These are phyloP conservation scores for Pseudonitzschia multistriata DNA, from an alignment of 108 stramenopile species.

Conservation along the genomic window DNA sequence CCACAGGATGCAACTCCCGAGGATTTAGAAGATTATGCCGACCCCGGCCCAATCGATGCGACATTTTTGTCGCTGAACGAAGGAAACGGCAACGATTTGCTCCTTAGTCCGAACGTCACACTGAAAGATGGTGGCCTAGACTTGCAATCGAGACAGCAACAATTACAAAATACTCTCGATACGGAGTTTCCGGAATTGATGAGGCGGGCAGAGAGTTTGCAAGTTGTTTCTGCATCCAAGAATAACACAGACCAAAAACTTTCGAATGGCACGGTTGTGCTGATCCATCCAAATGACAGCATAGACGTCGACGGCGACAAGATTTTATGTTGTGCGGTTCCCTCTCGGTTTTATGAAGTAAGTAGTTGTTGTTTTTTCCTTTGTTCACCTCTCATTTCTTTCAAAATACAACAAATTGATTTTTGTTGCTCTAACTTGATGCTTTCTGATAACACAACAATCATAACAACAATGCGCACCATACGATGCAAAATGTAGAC, in stretches of 20 bases:
- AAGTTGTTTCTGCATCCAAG: slow-evolving; percentile 9
- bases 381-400: not conserved
- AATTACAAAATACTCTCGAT: slow-evolving; percentile 8
- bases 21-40: slow-evolving; percentile 23
- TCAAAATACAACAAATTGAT: not conserved
- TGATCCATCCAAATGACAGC: slow-evolving; percentile 16
- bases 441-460: not conserved
- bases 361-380: not conserved
- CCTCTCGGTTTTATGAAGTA: slow-evolving; percentile 57
- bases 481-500: slow-evolving; percentile 27
- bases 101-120: slow-evolving; percentile 56
- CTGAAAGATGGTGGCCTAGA: slow-evolving; percentile 30
- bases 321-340: slow-evolving; percentile 47
- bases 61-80: slow-evolving; percentile 40
- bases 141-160: not conserved
- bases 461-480: not conserved
- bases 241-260: not conserved
- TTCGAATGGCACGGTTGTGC: slow-evolving; percentile 9
- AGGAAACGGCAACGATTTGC: slow-evolving; percentile 29
- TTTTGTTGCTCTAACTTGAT: not conserved
- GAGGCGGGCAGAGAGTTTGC: slow-evolving; percentile 19
- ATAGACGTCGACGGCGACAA: slow-evolving; percentile 27
- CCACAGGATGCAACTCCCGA: slow-evolving; percentile 24
- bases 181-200: slow-evolving; percentile 10
- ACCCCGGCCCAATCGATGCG: slow-evolving; percentile 74